A percentile compares a stretch with the other conserved stretches of the same genome.
Conservation (phyloP, 768 basidiomycete genomes). For the Dacryopinax primogenitus region DNA sequence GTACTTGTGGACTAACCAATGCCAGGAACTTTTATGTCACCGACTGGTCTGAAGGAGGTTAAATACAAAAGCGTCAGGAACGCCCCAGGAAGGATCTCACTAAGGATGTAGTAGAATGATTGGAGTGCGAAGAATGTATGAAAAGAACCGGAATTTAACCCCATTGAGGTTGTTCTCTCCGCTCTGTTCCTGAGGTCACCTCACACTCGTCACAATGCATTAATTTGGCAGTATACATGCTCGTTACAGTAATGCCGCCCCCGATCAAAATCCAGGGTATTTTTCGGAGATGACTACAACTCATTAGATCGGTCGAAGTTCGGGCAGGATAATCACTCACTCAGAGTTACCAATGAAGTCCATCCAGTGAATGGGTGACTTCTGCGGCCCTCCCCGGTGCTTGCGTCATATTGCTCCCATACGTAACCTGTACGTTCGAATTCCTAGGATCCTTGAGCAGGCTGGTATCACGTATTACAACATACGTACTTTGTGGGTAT, state of each 20-base stretch:
- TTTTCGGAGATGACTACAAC: conserved; percentile 52
- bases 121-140: too few species aligned
- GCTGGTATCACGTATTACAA: not conserved
- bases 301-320: not conserved
- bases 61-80: too few species aligned
- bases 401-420: conserved; percentile 92
- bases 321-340: conserved; percentile 38
- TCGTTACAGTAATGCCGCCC: conserved; percentile 9
- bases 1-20: too few species aligned
- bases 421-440: conserved; percentile 87
- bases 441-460: conserved; percentile 40
- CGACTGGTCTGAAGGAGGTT: too few species aligned
- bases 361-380: conserved; percentile 97
- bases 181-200: too few species aligned
- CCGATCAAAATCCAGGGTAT: conserved; percentile 26
- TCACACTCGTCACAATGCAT: not conserved
- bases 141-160: too few species aligned
- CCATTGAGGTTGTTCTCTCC: too few species aligned
- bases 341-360: conserved; percentile 80
- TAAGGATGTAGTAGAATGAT: too few species aligned
- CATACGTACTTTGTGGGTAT: conserved; percentile 49
- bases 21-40: too few species aligned
- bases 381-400: conserved; percentile 68
- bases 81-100: too few species aligned
- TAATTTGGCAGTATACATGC: not conserved